Evolutionary conservation across 2,329 filamentous ascomycete genomes (phyloP).

Genomic region (Graphilbum ipis-grandicollis): DNA sequence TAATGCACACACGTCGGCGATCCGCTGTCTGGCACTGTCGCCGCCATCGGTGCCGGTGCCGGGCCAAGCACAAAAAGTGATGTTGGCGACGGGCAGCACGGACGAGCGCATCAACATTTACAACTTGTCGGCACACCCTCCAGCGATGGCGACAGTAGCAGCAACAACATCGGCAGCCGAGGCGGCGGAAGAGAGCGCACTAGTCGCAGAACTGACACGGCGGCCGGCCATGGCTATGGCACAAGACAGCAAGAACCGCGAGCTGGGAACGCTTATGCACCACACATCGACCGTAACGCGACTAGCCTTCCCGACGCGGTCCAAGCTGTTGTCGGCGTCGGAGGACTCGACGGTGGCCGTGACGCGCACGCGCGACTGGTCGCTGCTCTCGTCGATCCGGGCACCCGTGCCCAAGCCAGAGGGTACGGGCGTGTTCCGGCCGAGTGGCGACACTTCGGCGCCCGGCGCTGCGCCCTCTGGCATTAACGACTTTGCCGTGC

Average conservation of each 20-base stretch:
- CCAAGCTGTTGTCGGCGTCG: slow-evolving; percentile 72
- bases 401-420: slow-evolving; percentile 62
- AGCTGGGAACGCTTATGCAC: slow-evolving; percentile 73
- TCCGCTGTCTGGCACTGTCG: slow-evolving; percentile 77
- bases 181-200: slow-evolving; percentile 23
- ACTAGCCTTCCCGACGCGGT: slow-evolving; percentile 66
- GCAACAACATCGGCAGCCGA: not conserved
- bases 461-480: slow-evolving; percentile 69
- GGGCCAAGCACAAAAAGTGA: slow-evolving; percentile 60
- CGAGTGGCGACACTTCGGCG: slow-evolving; percentile 77
- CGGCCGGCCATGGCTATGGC: slow-evolving; percentile 42
- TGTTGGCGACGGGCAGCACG: slow-evolving; percentile 78
- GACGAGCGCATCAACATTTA: slow-evolving; percentile 95
- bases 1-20: slow-evolving; percentile 78
- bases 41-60: slow-evolving; percentile 45
- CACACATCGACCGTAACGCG: slow-evolving; percentile 69
- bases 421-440: slow-evolving; percentile 39
- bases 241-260: slow-evolving; percentile 74
- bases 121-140: slow-evolving; percentile 58
- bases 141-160: slow-evolving; percentile 19
- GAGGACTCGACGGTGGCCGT: slow-evolving; percentile 89
- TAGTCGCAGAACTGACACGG: slow-evolving; percentile 48
- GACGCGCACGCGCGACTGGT: slow-evolving; percentile 77
- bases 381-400: slow-evolving; percentile 72
- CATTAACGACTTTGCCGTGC: slow-evolving; percentile 86